Conservation (phyloP, 371 early-diverging fungal species). For the Circinella minor region DNA sequence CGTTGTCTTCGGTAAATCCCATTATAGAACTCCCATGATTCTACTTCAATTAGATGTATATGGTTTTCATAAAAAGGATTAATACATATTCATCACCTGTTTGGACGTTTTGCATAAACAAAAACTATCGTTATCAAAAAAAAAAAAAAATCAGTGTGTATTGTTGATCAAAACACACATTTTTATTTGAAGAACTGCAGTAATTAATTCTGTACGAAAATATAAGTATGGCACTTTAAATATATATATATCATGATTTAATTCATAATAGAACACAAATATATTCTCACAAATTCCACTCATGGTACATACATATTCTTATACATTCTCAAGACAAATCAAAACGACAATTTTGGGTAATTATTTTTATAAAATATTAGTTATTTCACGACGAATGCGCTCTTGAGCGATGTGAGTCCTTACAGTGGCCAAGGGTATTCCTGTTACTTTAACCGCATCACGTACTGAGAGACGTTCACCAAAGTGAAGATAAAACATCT, state of each 20-base stretch:
- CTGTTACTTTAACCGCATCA: too few relatives aligned
- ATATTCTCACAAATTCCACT: background rate
- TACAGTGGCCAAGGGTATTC: too few relatives aligned
- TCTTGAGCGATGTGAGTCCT: too few relatives aligned
- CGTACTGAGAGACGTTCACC: too few relatives aligned
- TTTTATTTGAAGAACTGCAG: background rate
- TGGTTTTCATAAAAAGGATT: background rate
- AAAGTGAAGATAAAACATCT: too few relatives aligned
- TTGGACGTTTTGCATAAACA: background rate
- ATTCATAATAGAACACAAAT: background rate
- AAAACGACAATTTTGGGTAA: background rate
- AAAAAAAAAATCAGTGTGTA: background rate
- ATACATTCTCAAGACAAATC: background rate
- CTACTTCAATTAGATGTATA: background rate
- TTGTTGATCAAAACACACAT: background rate
- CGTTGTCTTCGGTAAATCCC: background rate
- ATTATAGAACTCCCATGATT: background rate
- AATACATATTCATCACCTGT: background rate
- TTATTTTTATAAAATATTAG: too few relatives aligned
- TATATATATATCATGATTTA: background rate
- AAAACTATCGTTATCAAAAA: background rate
- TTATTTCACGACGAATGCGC: too few relatives aligned
- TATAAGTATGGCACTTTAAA: background rate
- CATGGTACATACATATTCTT: too few relatives aligned
- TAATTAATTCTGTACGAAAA: background rate